Conservation (phyloP, 2,329 filamentous ascomycete genomes). For the Celoporthe dispersa region DNA sequence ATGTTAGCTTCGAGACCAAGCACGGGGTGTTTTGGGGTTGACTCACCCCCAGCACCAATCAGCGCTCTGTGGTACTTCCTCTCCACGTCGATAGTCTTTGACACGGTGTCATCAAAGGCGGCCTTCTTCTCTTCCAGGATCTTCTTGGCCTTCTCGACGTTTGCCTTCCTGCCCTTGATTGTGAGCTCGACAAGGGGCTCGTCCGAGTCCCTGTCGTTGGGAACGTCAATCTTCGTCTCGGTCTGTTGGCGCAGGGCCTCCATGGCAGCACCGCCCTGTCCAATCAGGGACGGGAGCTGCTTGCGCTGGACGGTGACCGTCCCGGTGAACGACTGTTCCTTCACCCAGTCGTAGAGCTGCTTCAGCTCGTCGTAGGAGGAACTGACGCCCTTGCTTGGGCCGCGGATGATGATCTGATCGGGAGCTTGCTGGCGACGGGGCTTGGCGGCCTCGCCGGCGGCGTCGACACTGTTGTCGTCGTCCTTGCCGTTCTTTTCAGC, state of each 20-base stretch:
- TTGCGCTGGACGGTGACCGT: conserved; percentile 86
- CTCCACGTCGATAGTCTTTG: conserved; percentile 85
- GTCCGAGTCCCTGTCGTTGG: conserved; percentile 74
- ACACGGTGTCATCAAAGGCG: conserved; percentile 87
- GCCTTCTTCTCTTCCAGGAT: conserved; percentile 83
- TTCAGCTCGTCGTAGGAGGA: conserved; percentile 90
- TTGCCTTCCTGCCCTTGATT: conserved; percentile 88
- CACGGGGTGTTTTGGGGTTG: conserved; percentile 13
- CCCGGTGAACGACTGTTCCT: conserved; percentile 82
- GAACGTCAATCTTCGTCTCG: conserved; percentile 90
- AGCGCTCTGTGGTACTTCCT: conserved; percentile 90
- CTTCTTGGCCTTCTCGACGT: conserved; percentile 91
- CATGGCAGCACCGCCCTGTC: conserved; percentile 86
- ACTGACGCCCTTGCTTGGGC: conserved; percentile 90
- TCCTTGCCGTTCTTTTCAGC: conserved; percentile 67
- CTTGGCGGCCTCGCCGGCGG: conserved; percentile 68
- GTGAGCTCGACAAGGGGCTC: conserved; percentile 79
- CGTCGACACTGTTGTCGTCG: conserved; percentile 71
- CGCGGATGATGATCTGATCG: conserved; percentile 89
- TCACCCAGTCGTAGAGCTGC: conserved; percentile 84
- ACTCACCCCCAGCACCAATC: conserved; percentile 86
- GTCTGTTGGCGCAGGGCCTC: conserved; percentile 85
- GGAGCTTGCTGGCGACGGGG: conserved; percentile 73
- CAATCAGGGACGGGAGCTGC: conserved; percentile 93
- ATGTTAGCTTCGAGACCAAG: conserved; percentile 31